Evolutionary conservation across 129 eudicot genomes (phyloP).

Genomic region (carrot (Daucus carota)): DNA sequence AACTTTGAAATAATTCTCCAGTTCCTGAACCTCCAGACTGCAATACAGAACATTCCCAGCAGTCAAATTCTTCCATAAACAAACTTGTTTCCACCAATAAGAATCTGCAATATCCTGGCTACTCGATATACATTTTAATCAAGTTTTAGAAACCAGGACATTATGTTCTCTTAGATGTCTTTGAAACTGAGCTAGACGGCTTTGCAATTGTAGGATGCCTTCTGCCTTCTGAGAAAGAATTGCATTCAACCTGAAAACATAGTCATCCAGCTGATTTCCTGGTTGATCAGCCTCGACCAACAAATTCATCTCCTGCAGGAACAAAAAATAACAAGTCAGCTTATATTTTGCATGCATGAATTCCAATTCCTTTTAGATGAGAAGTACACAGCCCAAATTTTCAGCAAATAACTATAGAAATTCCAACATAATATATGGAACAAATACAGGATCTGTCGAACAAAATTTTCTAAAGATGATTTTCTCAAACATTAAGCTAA

Average conservation of each 20-base stretch:
- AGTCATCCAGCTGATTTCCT: constrained; percentile 82
- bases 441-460: not conserved
- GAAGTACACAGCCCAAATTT: not conserved
- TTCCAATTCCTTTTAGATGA: not conserved
- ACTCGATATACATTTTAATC: not conserved
- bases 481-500: not conserved
- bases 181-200: constrained; percentile 82
- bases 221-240: constrained; percentile 87
- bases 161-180: constrained; percentile 81
- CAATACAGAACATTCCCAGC: not conserved
- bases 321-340: not conserved
- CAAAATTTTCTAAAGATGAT: not conserved
- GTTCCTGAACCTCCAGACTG: not conserved
- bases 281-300: constrained; percentile 95
- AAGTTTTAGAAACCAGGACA: constrained; percentile 44
- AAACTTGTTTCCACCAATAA: not conserved
- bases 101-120: not conserved
- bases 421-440: not conserved
- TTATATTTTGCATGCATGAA: not conserved
- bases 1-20: not conserved
- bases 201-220: constrained; percentile 71
- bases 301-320: constrained; percentile 83
- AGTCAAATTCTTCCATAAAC: not conserved
- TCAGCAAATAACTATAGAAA: not conserved
- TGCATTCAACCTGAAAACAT: constrained; percentile 61